Evolutionary conservation across 768 basidiomycete species (phyloP), one percentile per base, ranked within the genome.

Genomic region (Cantharellus anzutake): DNA sequence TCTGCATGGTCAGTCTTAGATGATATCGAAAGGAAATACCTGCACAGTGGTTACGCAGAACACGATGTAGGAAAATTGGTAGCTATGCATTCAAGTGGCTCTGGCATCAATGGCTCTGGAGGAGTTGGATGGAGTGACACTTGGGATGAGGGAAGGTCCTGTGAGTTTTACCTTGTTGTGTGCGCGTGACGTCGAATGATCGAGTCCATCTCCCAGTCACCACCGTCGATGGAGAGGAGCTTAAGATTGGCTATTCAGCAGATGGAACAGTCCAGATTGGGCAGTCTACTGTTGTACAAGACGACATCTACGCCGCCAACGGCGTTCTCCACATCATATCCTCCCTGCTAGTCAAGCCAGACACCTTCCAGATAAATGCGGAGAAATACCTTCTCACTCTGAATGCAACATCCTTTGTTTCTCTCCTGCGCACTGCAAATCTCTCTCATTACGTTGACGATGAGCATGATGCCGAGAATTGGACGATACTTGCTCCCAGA

Each of bases 331-430:
- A 99, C 70, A 79, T 90, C 50, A 78, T 98, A 35, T 86, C 86
- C 11, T 79, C 81, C 11, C 79, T 98, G 34, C 78, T 99, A 11
- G 69, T 93, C 5, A 86, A 90, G 4, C 75, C 78, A 2, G 82
- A 80, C 14, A 77, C 86, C 51, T 78, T 94, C 34, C 74, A 80
- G 61, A 72, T 92, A 51, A 98, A 93, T 3, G 86, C 93, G 16
- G 96, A 98, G 73, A 98, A 98, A 70, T 90, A 85, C 64, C 83
- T 99, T 16, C 79, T 98, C 5, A 82, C 88, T 2, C 76, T 97
- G 62, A 89, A 96, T 67, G 96, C 93, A 71, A 86, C 87, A 2
- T 77, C 78, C 39, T 98, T 98, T 68, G 86, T 98, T 58, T 83
- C 84, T 3, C 75, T 97, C 34, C 73, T 99, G 37, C 90, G 87